Base-by-base conservation (phyloP, 768 basidiomycete species). In the Nevesoporus exiguus region DNA sequence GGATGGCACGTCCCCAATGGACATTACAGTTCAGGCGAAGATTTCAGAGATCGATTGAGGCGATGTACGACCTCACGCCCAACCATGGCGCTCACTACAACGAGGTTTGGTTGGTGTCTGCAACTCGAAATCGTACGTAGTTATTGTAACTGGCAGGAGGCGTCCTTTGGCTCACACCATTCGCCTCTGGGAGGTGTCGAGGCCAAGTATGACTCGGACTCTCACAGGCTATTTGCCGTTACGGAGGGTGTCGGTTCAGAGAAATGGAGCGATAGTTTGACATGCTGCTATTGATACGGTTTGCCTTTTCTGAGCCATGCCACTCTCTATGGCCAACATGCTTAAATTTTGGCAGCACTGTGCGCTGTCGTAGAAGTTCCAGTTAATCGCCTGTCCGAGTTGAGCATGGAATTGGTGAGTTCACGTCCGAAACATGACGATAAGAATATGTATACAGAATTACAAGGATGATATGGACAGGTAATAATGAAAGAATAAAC, bases 91-190 rank as follows among this genome's bases (percentile, higher is more conserved):
- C 79, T 2, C 80, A 81, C 61, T 70, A 77, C 45, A 78, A 81
- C 58, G 78, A 81, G 73, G 79, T 75, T 22, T 21, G 69, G 17
- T 17, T 39, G 0, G 3, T 11, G 8, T 29, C 5, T 50, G 7
- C 3, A 13, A 22, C 17, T 21, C 13, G 6, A 3, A 19, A 10
- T 6, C 9, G 15, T 22, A 10, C 9, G 19, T 27, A n/a, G 2
- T 31, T 9, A 29, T 19, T 22, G 5, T 4, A 61, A 79, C 50
- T 75, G 71, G 47, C 62, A 75, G 57, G 56, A 70, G 42, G 68
- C 74, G 0, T 80, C 77, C 67, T 82, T 77, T 52, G 79, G 80
- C 3, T 60, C 70, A 0, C 77, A 82, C 54, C 78, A 78, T 50
- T 22, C 58, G 5, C 63, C 56, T 21, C 64, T 80, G n/a, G 71